A percentile compares a stretch with the other conserved stretches of the same genome.
These are phyloP conservation scores for Terana coerulea DNA, from an alignment of 768 basidiomycete genomes.

Conservation along the genomic window DNA sequence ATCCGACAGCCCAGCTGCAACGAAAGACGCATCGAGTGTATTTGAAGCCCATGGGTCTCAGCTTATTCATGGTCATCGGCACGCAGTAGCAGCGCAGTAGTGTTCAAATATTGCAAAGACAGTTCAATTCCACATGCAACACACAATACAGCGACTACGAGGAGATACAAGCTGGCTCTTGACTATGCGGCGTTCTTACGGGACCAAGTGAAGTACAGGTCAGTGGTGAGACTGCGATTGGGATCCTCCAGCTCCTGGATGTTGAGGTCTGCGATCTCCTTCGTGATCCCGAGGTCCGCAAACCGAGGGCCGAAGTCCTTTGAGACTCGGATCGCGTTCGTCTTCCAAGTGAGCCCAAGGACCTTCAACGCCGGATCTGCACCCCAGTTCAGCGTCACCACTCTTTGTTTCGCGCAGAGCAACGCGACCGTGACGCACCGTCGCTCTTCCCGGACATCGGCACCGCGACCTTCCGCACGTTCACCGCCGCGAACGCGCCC, in stretches of 20 bases:
- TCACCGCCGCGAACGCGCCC: background rate
- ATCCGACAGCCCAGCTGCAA: no score
- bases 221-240: background rate
- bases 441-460: slow-evolving; percentile 1
- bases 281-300: background rate
- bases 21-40: no score
- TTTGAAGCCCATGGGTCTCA: no score
- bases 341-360: background rate
- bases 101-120: no score
- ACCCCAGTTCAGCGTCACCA: background rate
- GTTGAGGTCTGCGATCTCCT: background rate
- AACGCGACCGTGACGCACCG: no score
- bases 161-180: no score
- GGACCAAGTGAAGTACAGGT: slow-evolving; percentile 1
- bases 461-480: slow-evolving; percentile 1
- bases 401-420: no score
- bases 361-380: background rate
- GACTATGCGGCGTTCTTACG: background rate
- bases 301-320: background rate
- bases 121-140: no score
- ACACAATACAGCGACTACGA: no score
- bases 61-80: no score
- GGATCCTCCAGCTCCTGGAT: slow-evolving; percentile 2
- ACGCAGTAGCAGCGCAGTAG: no score
- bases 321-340: background rate